These are phyloP conservation scores for Fusarium burgessii DNA, from an alignment of 2,329 filamentous ascomycete genomes.

Conservation along the genomic window DNA sequence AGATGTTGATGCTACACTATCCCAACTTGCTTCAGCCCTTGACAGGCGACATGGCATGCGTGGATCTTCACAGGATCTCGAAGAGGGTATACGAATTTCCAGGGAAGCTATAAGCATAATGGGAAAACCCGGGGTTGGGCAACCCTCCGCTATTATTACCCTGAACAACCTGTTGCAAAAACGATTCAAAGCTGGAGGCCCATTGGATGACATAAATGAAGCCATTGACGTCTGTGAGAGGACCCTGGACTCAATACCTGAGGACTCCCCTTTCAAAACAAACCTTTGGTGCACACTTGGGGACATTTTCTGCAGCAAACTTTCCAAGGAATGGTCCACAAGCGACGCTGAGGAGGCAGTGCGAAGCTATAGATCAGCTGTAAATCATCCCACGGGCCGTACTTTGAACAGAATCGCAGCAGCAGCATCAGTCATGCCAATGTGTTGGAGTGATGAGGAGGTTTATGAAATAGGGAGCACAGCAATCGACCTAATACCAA, in stretches of 20 bases:
- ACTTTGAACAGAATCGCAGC: not conserved
- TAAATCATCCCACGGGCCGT: not conserved
- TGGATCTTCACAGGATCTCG: not conserved
- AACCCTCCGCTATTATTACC: not conserved
- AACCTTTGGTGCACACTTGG: not conserved
- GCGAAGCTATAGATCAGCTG: not conserved
- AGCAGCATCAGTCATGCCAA: not conserved
- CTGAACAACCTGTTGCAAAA: not conserved
- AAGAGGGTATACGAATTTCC: not conserved
- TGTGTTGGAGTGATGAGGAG: not conserved
- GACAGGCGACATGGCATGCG: not conserved
- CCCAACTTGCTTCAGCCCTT: not conserved
- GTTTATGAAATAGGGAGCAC: not conserved
- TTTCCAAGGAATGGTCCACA: no score
- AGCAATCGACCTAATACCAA: not conserved
- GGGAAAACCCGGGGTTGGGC: fast-evolving
- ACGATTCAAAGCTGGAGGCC: not conserved
- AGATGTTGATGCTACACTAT: not conserved
- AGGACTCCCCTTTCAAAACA: not conserved
- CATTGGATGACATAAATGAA: not conserved
- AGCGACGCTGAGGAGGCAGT: not conserved
- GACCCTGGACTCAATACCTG: not conserved
- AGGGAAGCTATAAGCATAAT: not conserved
- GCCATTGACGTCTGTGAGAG: fast-evolving
- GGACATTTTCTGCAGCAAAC: not conserved